A percentile compares a stretch with the other conserved stretches of the same genome.
These are phyloP conservation scores for Fusarium oligoseptatum DNA, from an alignment of 2,329 filamentous ascomycete species.

Conservation along the genomic window DNA sequence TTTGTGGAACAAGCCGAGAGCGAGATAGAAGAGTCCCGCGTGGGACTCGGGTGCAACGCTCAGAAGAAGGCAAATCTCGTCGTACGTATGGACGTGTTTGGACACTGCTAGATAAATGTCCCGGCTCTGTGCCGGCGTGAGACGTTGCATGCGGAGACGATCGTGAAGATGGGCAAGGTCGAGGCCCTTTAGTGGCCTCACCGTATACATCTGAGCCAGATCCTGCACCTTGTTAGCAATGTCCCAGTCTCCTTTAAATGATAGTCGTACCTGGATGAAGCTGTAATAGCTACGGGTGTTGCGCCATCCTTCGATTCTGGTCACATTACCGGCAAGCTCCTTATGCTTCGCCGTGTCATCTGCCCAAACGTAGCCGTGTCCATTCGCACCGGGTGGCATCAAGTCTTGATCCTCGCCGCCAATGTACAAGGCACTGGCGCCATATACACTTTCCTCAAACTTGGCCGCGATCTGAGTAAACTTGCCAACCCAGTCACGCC, in stretches of 20 bases:
- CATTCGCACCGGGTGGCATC: slow-evolving; percentile 71
- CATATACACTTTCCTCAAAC: slow-evolving; percentile 96
- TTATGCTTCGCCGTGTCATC: slow-evolving; percentile 84
- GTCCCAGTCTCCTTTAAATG: not conserved
- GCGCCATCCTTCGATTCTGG: slow-evolving; percentile 95
- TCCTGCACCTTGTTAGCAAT: slow-evolving; percentile 62
- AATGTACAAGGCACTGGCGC: slow-evolving; percentile 89
- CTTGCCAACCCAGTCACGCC: slow-evolving; percentile 93
- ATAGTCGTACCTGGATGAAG: slow-evolving; percentile 80
- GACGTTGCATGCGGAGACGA: slow-evolving; percentile 84
- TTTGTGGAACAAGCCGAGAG: slow-evolving; percentile 92
- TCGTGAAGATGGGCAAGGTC: slow-evolving; percentile 95
- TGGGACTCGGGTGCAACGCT: slow-evolving; percentile 87
- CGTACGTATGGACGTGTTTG: slow-evolving; percentile 81
- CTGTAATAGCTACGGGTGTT: slow-evolving; percentile 96
- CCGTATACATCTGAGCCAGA: slow-evolving; percentile 72
- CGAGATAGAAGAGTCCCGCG: slow-evolving; percentile 90
- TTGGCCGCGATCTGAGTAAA: slow-evolving; percentile 93
- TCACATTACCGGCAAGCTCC: slow-evolving; percentile 92
- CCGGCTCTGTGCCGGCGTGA: slow-evolving; percentile 80
- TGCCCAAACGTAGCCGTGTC: slow-evolving; percentile 96
- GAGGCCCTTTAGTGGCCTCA: slow-evolving; percentile 80
- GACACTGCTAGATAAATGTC: slow-evolving; percentile 88
- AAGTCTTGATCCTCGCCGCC: slow-evolving; percentile 79
- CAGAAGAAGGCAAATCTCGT: slow-evolving; percentile 87